A percentile compares a stretch with the other conserved stretches of the same genome.
phyloP scores from a whole-genome alignment of 2,329 filamentous ascomycete genomes.

The Penicillium aurantiogriseum region DNA sequence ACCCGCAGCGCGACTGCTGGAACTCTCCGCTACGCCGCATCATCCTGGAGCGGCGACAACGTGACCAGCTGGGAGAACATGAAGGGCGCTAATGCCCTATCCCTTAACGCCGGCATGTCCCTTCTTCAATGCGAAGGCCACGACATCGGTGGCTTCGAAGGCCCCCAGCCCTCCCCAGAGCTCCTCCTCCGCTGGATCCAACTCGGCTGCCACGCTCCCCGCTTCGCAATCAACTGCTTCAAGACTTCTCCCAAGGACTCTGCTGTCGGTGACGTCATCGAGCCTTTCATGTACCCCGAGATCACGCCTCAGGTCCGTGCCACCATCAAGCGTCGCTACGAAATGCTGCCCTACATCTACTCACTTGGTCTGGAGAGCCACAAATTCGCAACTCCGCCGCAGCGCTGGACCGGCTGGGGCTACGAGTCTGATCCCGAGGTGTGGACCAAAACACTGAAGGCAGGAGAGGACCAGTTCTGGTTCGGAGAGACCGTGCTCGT shows the following conservation, averaged over 20 bases:
- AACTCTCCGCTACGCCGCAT: conserved; percentile 68
- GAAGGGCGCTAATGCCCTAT: conserved; percentile 68
- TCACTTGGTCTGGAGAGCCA: conserved; percentile 64
- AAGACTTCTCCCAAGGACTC: conserved; percentile 68
- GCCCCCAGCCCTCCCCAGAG: conserved; percentile 67
- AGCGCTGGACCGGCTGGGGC: conserved; percentile 72
- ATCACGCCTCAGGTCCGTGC: conserved; percentile 62
- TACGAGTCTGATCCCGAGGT: conserved; percentile 66
- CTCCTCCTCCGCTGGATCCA: conserved; percentile 72
- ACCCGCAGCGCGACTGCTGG: conserved; percentile 70
- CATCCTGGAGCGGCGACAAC: conserved; percentile 73
- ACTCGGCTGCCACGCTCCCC: conserved; percentile 65
- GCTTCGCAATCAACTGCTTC: conserved; percentile 77
- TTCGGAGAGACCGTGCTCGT: conserved; percentile 66
- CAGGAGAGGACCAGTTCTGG: conserved; percentile 71
- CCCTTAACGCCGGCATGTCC: conserved; percentile 66
- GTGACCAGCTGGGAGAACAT: conserved; percentile 71
- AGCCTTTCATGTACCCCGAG: conserved; percentile 74
- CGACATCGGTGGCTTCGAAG: conserved; percentile 72
- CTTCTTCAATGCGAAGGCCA: conserved; percentile 67
- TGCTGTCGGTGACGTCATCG: conserved; percentile 68
- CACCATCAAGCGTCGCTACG: conserved; percentile 68
- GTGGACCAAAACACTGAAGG: conserved; percentile 60
- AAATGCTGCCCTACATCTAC: conserved; percentile 70
- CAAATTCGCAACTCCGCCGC: conserved; percentile 59